These are phyloP conservation scores for Fusarium luffae DNA, from an alignment of 2,329 filamentous ascomycete species.

Conservation along the genomic window DNA sequence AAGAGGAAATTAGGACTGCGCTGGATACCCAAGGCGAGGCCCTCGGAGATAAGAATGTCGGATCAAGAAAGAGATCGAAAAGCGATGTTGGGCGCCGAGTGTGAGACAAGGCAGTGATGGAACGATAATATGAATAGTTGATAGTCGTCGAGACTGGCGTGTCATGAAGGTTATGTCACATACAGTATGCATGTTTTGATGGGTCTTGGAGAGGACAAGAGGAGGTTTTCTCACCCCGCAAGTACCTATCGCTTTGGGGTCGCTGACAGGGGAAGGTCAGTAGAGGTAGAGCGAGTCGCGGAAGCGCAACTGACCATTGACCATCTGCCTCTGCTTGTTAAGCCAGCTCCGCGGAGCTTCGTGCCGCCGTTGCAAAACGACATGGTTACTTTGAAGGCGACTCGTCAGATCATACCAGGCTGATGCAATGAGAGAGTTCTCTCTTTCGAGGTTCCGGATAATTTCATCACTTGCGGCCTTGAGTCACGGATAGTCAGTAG, in stretches of 20 bases:
- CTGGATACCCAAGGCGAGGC: slow-evolving; percentile 18
- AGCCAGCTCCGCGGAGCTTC: slow-evolving; percentile 85
- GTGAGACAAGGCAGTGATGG: slow-evolving; percentile 9
- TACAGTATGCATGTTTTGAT: slow-evolving; percentile 14
- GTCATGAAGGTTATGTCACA: slow-evolving; percentile 15
- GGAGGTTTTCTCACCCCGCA: slow-evolving; percentile 48
- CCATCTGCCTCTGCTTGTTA: slow-evolving; percentile 81
- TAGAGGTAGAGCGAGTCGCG: slow-evolving; percentile 58
- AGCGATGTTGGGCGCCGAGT: slow-evolving; percentile 13
- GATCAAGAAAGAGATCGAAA: slow-evolving; percentile 12
- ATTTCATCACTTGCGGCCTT: slow-evolving; percentile 64
- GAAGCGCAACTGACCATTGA: slow-evolving; percentile 66
- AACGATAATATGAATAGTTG: slow-evolving; percentile 3
- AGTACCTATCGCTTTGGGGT: slow-evolving; percentile 60
- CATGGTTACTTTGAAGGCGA: slow-evolving; percentile 84
- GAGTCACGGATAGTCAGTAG: slow-evolving; percentile 22
- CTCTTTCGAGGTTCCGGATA: slow-evolving; percentile 77
- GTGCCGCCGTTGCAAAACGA: slow-evolving; percentile 78
- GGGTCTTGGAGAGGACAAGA: slow-evolving; percentile 23
- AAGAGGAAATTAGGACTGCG: slow-evolving; percentile 8
- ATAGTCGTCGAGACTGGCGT: slow-evolving; percentile 21
- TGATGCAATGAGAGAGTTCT: slow-evolving; percentile 82
- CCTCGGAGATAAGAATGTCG: slow-evolving; percentile 16
- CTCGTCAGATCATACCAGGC: slow-evolving; percentile 87
- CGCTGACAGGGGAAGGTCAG: slow-evolving; percentile 56